Percentiles rank a stretch among this genome's conserved stretches.
phyloP scores from a whole-genome alignment of 1,284 basidiomycete genomes.

The Psilocybe mexicana region DNA sequence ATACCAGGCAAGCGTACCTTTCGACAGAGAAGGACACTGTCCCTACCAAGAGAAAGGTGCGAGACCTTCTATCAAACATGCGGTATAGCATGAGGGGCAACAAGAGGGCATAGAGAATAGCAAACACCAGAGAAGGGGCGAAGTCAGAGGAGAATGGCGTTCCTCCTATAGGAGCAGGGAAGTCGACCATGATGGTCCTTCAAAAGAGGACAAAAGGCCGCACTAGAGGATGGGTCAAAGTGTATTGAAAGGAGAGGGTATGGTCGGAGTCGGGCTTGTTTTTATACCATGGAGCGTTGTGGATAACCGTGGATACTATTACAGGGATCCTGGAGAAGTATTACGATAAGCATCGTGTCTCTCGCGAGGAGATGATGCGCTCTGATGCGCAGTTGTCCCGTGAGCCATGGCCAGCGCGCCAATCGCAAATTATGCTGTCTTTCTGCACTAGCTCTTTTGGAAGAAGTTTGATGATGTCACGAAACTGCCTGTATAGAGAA shows the following conservation, averaged over 20 bases:
- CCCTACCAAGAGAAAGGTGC: constrained; percentile 30
- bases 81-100: constrained; percentile 35
- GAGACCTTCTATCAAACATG: constrained; percentile 28
- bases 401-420: too few relatives aligned
- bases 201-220: not conserved
- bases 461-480: too few relatives aligned
- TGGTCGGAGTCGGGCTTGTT: too few relatives aligned
- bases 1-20: constrained; percentile 23
- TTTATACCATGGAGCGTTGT: not conserved
- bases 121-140: constrained; percentile 38
- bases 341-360: too few relatives aligned
- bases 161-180: constrained; percentile 38
- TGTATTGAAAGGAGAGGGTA: not conserved
- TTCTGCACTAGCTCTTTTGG: too few relatives aligned
- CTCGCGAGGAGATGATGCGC: too few relatives aligned
- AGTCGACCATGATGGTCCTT: constrained; percentile 18
- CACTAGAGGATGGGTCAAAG: not conserved
- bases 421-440: too few relatives aligned
- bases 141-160: constrained; percentile 32
- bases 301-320: too few relatives aligned
- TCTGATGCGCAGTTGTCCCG: too few relatives aligned
- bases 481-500: too few relatives aligned
- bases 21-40: constrained; percentile 30
- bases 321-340: too few relatives aligned
- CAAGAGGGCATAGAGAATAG: constrained; percentile 33